phyloP scores from a whole-genome alignment of 2,329 filamentous ascomycete species.

The Fusarium humuli region DNA sequence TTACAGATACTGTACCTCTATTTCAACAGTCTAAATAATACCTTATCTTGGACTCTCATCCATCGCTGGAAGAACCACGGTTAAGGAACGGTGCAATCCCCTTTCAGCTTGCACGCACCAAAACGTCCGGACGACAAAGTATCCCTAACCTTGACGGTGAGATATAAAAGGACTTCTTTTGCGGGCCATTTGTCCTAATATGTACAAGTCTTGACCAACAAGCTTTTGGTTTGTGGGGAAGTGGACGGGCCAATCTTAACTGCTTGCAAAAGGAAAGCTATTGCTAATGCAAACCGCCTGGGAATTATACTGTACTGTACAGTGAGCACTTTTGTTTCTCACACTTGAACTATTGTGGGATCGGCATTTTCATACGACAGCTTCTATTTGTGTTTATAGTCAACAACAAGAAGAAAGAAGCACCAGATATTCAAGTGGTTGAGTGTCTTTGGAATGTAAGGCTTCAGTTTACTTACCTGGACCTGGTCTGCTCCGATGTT shows the following conservation, averaged over 20 bases:
- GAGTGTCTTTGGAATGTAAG: neutral
- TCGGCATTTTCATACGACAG: neutral
- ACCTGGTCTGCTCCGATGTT: conserved; percentile 10
- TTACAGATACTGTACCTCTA: neutral
- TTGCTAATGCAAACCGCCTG: conserved; percentile 23
- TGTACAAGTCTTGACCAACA: conserved; percentile 33
- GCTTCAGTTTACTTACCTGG: neutral
- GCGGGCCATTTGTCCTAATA: conserved; percentile 33
- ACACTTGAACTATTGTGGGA: neutral
- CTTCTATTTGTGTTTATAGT: neutral
- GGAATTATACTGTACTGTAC: neutral
- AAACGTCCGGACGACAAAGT: conserved; percentile 3
- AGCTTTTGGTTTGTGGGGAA: conserved; percentile 42
- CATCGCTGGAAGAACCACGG: neutral
- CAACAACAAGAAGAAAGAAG: neutral
- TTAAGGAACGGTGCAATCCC: neutral
- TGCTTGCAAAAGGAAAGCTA: conserved; percentile 11
- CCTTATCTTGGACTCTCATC: neutral
- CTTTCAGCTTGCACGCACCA: conserved; percentile 2
- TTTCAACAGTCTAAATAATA: neutral
- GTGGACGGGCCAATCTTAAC: conserved; percentile 35
- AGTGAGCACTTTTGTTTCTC: neutral
- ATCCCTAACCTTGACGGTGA: neutral
- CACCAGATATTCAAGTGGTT: no score
- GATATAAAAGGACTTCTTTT: conserved; percentile 34